Base-by-base conservation (phyloP, 805 yeast genomes). In the Metschnikowia amazonensis region DNA sequence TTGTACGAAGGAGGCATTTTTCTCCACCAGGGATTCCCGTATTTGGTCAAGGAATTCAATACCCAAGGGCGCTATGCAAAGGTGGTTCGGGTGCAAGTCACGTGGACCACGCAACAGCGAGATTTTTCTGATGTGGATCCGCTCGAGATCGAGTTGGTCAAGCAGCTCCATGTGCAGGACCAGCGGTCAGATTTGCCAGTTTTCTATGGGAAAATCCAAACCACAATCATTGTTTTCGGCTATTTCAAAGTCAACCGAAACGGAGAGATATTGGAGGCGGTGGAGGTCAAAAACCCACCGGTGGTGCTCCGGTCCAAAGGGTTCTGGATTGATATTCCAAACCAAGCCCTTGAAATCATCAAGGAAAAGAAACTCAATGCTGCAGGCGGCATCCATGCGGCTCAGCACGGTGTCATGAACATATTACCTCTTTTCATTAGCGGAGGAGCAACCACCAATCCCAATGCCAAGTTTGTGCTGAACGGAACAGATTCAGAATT, bases 331-430 rank as follows among this genome's bases (percentile, higher is more conserved):
- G 96, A 94, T 61, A 75, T 94, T 1, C 95, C 97, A 0, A 59
- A 63, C 3, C 57, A 58, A n/a, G 86, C 88, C 0, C 58, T 90
- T 11, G 81, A 80, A 1, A 49, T 81, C 2, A 70, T 92, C 27
- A 66, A 71, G 3, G 63, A 60, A 3, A 88, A 89, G 52, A 56
- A 70, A 1, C 65, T 94, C 36, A 85, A 79, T 46, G 68, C 83
- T 1, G 92, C 98, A 0, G 99, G 87, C 4, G 95, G 94, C 0
- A 87, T 94, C n/a, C 99, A 94, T 67, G 97, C 95, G 1, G 95
- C 96, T 0, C 92, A 89, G 53, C 99, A 94, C 69, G 89, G 89
- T 0, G 67, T 94, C 1, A 82, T 94, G 76, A 82, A 86, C 38
- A 74, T 87, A 47, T 60, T 90, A 23, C 95, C 97, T 0, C 63